Evolutionary conservation across 371 early-diverging fungal genomes (phyloP), one percentile per base, ranked within the genome.

Genomic region (Zychaea mexicana): DNA sequence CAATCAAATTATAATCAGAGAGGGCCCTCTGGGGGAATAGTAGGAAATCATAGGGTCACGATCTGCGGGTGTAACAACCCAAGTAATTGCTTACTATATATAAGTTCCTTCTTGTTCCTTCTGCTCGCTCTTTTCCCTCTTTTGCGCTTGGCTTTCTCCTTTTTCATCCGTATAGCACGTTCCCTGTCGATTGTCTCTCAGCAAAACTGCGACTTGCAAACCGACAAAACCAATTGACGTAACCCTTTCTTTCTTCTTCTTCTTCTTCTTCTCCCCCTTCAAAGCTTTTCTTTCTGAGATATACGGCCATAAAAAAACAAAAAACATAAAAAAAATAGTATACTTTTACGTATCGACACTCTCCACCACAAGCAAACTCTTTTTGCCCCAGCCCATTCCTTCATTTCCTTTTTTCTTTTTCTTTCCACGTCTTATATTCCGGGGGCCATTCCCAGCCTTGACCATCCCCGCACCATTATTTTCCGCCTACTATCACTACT

Each of bases 41-140:
- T 36, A 15, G 38, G 45, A 45, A 45, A 45, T 45, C 10, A 45
- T 45, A 45, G 17, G 49, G 49, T 22, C 49, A 49, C 49, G 49
- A 49, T 49, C 49, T 49, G 49, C 49, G 49, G 49, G 33, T 54
- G 33, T 33, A 54, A 54, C 32, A 7, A 22, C 1, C 10, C 9
- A 54, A 30, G 28, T 30, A 54, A 54, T 17, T 19, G 7, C 28
- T 10, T 30, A 54, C 55, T 30, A 49, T 17, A 49, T 22, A 49
- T 22, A 49, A 22, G 10, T n/a, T n/a, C n/a, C n/a, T n/a, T n/a
- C n/a, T n/a, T n/a, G n/a, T n/a, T n/a, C n/a, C n/a, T n/a, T 36
- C 38, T 33, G 32, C 64, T 57, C 65, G 65, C 52, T 59, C 65
- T 58, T 52, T 65, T 65, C 27, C 58, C 31, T 52, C 46, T 64